These are phyloP conservation scores for Periconia macrospinosa DNA, from an alignment of 2,329 filamentous ascomycete genomes.

Conservation along the genomic window DNA sequence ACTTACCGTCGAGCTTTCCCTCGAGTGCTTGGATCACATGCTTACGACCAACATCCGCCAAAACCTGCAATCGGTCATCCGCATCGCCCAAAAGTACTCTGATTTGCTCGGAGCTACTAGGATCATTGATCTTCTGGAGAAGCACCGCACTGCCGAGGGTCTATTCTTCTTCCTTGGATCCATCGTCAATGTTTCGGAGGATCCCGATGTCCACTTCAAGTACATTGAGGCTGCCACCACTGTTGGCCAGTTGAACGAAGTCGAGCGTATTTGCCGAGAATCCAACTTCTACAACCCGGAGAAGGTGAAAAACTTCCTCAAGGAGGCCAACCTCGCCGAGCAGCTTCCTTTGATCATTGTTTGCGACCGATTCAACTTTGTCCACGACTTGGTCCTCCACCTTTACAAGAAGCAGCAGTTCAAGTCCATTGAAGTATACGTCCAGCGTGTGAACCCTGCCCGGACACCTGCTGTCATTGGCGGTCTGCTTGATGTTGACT, in stretches of 20 bases:
- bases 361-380: slow-evolving; percentile 98
- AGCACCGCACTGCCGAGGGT: slow-evolving; percentile 95
- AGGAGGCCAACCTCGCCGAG: slow-evolving; percentile 89
- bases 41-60: slow-evolving; percentile 94
- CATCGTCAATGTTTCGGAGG: slow-evolving; percentile 95
- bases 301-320: slow-evolving; percentile 99
- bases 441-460: slow-evolving; percentile 92
- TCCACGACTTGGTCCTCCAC: slow-evolving; percentile 93
- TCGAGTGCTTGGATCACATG: slow-evolving; percentile 96
- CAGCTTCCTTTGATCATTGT: slow-evolving; percentile 97
- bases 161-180: slow-evolving; percentile 98
- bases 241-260: slow-evolving; percentile 91
- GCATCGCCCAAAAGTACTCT: slow-evolving; percentile 96
- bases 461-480: slow-evolving; percentile 91
- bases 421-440: slow-evolving; percentile 97
- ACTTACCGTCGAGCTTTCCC: slow-evolving; percentile 89
- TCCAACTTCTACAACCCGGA: slow-evolving; percentile 67
- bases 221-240: slow-evolving; percentile 97
- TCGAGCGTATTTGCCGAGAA: slow-evolving; percentile 95
- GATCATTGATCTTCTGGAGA: slow-evolving; percentile 92
- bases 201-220: slow-evolving; percentile 96
- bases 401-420: slow-evolving; percentile 99
- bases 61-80: slow-evolving; percentile 91
- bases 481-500: slow-evolving; percentile 92
- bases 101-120: slow-evolving; percentile 86